Evolutionary conservation across 2,329 filamentous ascomycete genomes (phyloP).

Genomic region (Aureobasidium sp.): DNA sequence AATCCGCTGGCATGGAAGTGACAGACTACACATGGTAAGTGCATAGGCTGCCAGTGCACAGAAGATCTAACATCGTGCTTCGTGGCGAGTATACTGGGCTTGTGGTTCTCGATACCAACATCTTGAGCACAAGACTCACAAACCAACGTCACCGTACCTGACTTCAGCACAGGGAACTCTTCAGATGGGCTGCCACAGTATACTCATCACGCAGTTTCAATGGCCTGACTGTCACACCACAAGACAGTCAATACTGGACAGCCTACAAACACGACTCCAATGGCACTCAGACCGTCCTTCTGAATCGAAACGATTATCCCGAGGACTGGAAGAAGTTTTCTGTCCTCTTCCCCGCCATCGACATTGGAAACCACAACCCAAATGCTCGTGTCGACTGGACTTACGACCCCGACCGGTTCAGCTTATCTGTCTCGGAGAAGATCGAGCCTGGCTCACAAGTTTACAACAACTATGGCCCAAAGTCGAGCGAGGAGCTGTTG

Average conservation of each 20-base stretch:
- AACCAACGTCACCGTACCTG: not conserved
- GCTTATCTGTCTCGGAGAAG: slow-evolving; percentile 29
- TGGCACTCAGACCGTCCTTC: slow-evolving; percentile 25
- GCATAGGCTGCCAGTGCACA: not conserved
- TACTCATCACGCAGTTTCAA: slow-evolving; percentile 45
- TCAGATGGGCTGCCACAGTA: slow-evolving; percentile 44
- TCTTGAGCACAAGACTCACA: not conserved
- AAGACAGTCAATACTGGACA: slow-evolving; percentile 29
- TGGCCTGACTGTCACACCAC: slow-evolving; percentile 29
- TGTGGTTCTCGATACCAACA: not conserved
- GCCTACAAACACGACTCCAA: slow-evolving; percentile 25
- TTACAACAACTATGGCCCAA: slow-evolving; percentile 47
- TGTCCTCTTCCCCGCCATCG: slow-evolving; percentile 43
- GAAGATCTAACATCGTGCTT: not conserved
- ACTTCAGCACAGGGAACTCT: slow-evolving; percentile 34
- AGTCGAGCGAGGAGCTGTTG: slow-evolving; percentile 45
- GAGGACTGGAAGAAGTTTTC: slow-evolving; percentile 31
- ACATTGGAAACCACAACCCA: slow-evolving; percentile 42
- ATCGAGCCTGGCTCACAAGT: slow-evolving; percentile 35
- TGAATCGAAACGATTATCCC: slow-evolving; percentile 27
- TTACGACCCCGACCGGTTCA: slow-evolving; percentile 32
- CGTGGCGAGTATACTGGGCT: not conserved
- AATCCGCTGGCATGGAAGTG: slow-evolving; percentile 24
- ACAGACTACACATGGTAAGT: slow-evolving; percentile 36
- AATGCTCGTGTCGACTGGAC: slow-evolving; percentile 42